Conservation (phyloP, 1,284 basidiomycete species). For the Kalmanozyma brasiliensis region DNA sequence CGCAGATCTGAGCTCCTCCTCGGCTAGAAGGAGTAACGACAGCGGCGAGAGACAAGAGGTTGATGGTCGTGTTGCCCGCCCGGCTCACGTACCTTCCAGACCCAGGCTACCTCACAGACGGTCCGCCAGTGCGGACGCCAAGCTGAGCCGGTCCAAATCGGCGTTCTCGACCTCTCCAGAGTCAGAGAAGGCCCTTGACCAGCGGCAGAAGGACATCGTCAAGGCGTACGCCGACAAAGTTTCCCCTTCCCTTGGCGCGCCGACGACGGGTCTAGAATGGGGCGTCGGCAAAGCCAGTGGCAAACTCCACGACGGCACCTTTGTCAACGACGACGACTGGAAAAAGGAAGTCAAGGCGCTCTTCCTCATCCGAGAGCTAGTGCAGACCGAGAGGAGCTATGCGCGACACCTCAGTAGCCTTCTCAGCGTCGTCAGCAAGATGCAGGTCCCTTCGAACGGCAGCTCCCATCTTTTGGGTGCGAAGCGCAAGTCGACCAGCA, state of each 20-base stretch:
- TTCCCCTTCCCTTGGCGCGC: slow-evolving; percentile 11
- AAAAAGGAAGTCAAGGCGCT: slow-evolving; percentile 65
- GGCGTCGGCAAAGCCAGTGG: slow-evolving; percentile 59
- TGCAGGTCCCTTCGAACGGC: slow-evolving; percentile 7
- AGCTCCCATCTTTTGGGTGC: slow-evolving; percentile 15
- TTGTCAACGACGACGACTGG: slow-evolving; percentile 65
- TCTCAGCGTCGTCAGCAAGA: slow-evolving; percentile 51
- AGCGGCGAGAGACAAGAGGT: no score
- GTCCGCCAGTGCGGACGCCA: slow-evolving; percentile 29
- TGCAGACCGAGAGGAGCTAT: slow-evolving; percentile 65
- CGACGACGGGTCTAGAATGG: slow-evolving; percentile 40
- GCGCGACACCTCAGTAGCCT: slow-evolving; percentile 59
- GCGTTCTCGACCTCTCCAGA: slow-evolving; percentile 5
- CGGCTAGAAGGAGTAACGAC: no score
- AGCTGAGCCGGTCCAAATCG: slow-evolving; percentile 11
- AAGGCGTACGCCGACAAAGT: slow-evolving; percentile 29
- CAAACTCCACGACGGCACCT: slow-evolving; percentile 51
- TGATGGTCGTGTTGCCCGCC: not conserved
- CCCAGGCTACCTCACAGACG: slow-evolving; percentile 21
- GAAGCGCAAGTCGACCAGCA: slow-evolving; percentile 38
- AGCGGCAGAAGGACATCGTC: slow-evolving; percentile 48
- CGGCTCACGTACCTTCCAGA: not conserved
- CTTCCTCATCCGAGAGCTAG: slow-evolving; percentile 65
- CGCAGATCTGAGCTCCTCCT: not conserved
- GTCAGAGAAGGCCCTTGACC: slow-evolving; percentile 24